Percentiles rank a stretch among this genome's conserved stretches.
phyloP scores from a whole-genome alignment of 345 rosid species.

The Angophora floribunda region DNA sequence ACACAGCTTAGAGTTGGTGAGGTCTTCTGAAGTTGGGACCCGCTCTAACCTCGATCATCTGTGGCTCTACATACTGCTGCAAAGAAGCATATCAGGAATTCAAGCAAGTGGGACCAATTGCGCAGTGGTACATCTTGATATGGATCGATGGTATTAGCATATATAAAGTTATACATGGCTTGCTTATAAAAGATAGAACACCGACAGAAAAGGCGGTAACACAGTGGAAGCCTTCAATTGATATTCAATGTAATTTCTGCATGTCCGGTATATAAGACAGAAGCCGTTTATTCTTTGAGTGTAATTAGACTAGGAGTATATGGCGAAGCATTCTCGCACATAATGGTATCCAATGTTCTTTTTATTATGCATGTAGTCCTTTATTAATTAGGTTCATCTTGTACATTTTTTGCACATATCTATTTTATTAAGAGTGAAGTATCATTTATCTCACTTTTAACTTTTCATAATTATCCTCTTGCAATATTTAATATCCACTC shows the following conservation, averaged over 20 bases:
- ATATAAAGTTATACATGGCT: not conserved
- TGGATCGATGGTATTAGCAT: no score
- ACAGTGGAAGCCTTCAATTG: not conserved
- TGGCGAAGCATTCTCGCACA: not conserved
- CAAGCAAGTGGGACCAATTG: not conserved
- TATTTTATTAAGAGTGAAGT: not conserved
- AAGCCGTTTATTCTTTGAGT: not conserved
- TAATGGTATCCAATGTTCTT: not conserved
- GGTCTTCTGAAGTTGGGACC: not conserved
- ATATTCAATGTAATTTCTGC: not conserved
- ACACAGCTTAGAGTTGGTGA: not conserved
- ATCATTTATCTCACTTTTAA: not conserved
- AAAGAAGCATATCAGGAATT: not conserved
- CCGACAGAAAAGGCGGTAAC: not conserved
- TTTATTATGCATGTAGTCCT: not conserved
- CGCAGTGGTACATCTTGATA: not conserved
- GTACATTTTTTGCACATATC: not conserved
- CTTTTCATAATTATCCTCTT: not conserved
- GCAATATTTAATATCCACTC: not conserved
- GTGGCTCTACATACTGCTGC: not conserved
- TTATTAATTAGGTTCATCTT: not conserved
- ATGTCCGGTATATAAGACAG: not conserved
- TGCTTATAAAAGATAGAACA: not conserved
- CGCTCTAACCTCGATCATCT: not conserved
- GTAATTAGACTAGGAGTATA: not conserved